These are phyloP conservation scores for Xylaria polymorpha DNA, from an alignment of 2,329 filamentous ascomycete species.

Conservation along the genomic window DNA sequence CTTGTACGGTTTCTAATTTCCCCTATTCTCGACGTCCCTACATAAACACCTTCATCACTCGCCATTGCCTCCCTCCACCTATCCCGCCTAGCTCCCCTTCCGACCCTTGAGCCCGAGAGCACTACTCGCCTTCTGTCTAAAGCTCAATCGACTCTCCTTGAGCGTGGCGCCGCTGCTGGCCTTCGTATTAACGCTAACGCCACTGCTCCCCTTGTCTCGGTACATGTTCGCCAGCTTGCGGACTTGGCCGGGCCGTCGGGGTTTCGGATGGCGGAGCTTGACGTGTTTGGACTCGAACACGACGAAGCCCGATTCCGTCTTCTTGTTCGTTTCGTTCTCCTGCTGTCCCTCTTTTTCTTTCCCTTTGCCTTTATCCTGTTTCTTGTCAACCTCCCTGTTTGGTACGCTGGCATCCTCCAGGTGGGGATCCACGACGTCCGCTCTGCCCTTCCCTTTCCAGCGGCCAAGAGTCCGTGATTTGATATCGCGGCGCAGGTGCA, in stretches of 20 bases:
- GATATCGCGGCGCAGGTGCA: constrained; percentile 37
- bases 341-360: constrained; percentile 25
- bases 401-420: background rate
- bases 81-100: background rate
- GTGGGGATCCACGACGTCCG: background rate
- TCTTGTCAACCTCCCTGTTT: constrained; percentile 1
- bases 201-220: constrained; percentile 45
- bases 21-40: no score
- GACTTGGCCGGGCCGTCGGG: constrained; percentile 48
- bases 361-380: constrained; percentile 36
- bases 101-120: constrained; percentile 21
- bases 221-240: constrained; percentile 51
- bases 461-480: constrained; percentile 33
- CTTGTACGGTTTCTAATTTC: background rate
- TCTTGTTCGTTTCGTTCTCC: constrained; percentile 45
- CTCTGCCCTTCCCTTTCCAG: constrained; percentile 41
- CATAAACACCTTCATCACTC: no score
- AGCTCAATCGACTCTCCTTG: constrained; percentile 24
- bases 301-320: constrained; percentile 51
- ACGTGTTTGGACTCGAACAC: constrained; percentile 46
- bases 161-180: constrained; percentile 25
- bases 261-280: constrained; percentile 47
- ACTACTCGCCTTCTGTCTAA: constrained; percentile 32
- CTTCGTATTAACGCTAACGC: constrained; percentile 30
- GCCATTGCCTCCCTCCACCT: background rate